Evolutionary conservation across 2,329 filamentous ascomycete genomes (phyloP), one percentile per base, ranked within the genome.

Genomic region (Colletotrichum simmondsii): DNA sequence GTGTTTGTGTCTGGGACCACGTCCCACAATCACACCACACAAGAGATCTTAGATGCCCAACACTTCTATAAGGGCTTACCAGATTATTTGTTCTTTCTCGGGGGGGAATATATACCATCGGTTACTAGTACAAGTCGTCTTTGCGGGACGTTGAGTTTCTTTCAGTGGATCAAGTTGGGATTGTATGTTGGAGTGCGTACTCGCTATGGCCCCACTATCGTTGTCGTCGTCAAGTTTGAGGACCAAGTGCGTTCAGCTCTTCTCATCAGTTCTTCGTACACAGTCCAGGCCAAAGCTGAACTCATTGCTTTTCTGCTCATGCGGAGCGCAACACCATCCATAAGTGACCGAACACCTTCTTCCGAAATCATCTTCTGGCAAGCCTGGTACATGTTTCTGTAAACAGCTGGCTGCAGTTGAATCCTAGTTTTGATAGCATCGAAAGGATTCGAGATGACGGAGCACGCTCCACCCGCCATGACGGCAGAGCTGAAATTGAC

Each of bases 381-480:
- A 0, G 95, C 95, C 74, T 93, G 91, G 76, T 94, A 82, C 88
- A 96, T 94, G 78, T 98, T 98, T 42, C 88, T 87, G 80, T 98
- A 99, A 70, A 90, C 88, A 7, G 87, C 87, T 4, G 97, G 97
- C 85, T 97, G 94, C 42, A 99, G 87, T 84, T 99, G 97, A 77
- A 99, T 91, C 62, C 97, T 87, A 26, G 97, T 99, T 86, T 99
- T 99, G 82, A 98, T 92, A 1, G 95, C 95, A 83, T 99, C 97
- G 79, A 98, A 98, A 0, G 97, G 97, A 81, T 99, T 99, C 10
- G 97, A 98, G 49, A 98, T 88, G 4, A 93, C 92, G 1, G 95
- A 98, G 68, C 95, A 97, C 35, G 94, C 85, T 1, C 92, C 93
- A 0, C 95, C 96, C 4, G 96, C 95, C 4, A 95, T 79, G 4